Evolutionary conservation across 2,329 filamentous ascomycete species (phyloP).

Genomic region (Aspergillus latus): DNA sequence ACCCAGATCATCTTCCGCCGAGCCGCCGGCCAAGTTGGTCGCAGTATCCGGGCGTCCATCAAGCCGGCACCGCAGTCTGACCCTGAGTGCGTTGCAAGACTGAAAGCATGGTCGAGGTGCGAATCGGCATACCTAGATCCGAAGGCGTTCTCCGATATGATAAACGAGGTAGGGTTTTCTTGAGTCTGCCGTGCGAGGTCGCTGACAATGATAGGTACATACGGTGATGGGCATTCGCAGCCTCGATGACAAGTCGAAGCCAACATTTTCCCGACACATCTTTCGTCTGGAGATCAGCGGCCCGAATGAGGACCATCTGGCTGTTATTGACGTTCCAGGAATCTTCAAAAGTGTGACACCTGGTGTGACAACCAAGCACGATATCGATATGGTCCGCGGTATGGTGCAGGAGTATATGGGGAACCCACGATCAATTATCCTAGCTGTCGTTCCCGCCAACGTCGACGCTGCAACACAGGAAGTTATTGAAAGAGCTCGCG

Average conservation of each 20-base stretch:
- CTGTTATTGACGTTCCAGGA: slow-evolving; percentile 49
- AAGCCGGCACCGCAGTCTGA: slow-evolving; percentile 33
- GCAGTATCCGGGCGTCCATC: slow-evolving; percentile 36
- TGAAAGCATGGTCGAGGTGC: slow-evolving; percentile 25
- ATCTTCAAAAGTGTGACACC: slow-evolving; percentile 43
- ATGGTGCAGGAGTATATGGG: slow-evolving; percentile 44
- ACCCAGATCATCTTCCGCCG: slow-evolving; percentile 49
- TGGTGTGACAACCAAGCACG: slow-evolving; percentile 37
- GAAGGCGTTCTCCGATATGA: slow-evolving; percentile 23
- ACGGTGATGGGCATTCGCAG: slow-evolving; percentile 26
- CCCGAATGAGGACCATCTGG: slow-evolving; percentile 42
- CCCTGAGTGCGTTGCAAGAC: slow-evolving; percentile 17
- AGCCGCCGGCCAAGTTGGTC: slow-evolving; percentile 7
- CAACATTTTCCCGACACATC: slow-evolving; percentile 44
- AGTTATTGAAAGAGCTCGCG: slow-evolving; percentile 44
- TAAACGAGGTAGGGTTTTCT: slow-evolving; percentile 27
- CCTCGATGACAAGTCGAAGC: slow-evolving; percentile 19
- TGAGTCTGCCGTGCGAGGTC: background rate
- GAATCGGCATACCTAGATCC: slow-evolving; percentile 15
- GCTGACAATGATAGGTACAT: slow-evolving; percentile 21
- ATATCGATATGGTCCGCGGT: slow-evolving; percentile 39
- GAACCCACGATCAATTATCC: slow-evolving; percentile 42
- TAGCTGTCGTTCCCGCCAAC: slow-evolving; percentile 46
- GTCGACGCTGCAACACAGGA: slow-evolving; percentile 49
- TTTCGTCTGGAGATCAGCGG: slow-evolving; percentile 46